Evolutionary conservation across 2,329 filamentous ascomycete genomes (phyloP), one percentile per base, ranked within the genome.

Genomic region (Shiraia sp.): DNA sequence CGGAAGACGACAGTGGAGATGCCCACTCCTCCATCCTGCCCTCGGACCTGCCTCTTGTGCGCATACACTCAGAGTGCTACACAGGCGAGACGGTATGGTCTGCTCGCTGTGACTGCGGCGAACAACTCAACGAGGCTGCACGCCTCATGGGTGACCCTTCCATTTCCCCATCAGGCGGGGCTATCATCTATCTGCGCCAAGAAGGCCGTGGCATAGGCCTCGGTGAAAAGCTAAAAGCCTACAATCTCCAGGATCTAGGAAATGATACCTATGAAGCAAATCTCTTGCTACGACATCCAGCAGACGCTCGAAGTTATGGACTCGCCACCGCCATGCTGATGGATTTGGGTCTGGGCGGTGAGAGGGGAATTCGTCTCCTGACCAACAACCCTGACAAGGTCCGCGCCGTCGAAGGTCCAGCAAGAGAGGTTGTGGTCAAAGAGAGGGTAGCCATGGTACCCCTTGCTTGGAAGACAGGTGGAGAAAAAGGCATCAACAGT

Each of bases 331-430:
- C 92, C 0, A 97, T 99, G 79, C 76, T 99, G 39, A 77, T 85
- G 47, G 93, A 99, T 72, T 74, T 99, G 22, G 91, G 89, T 0
- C 79, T 84, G 7, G 81, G 78, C 2, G 79, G 75, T 2, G 79
- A 95, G 55, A 69, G 74, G 10, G 87, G 91, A 19, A 85, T 97
- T 38, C 79, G 88, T 25, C 73, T 99, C 36, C 73, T 99, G 57
- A 99, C 93, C 8, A 99, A 99, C 68, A 99, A 99, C 61, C 93
- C 93, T 0, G 93, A 99, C 59, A 99, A 99, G 75, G 88, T 99
- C 29, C 79, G 90, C 12, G 93, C 93, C 0, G 88, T 99, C 0
- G 93, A 99, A 68, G 93, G 93, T 0, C 91, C 91, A 0, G 88
- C 88, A 53, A 77, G 90, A 9, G 92, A 99, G 72, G 79, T 99